These are phyloP conservation scores for Rhododendron kiyosumense DNA, from an alignment of 148 eudicot species.

Conservation along the genomic window DNA sequence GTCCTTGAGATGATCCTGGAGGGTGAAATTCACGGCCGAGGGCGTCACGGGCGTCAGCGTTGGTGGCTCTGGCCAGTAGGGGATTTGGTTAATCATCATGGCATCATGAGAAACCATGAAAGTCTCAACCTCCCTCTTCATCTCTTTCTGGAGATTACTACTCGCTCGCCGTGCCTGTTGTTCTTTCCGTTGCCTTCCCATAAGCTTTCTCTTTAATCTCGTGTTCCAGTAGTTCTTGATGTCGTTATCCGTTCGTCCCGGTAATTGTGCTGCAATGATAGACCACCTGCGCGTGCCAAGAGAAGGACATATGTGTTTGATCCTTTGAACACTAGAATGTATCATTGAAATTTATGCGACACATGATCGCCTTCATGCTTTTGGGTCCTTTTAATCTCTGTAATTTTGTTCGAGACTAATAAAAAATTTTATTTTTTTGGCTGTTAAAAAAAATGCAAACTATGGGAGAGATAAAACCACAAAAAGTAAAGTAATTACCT, in stretches of 20 bases:
- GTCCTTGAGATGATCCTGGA: neutral
- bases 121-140: constrained; percentile 25
- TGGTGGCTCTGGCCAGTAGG: constrained; percentile 33
- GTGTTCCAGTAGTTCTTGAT: constrained; percentile 78
- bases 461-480: neutral
- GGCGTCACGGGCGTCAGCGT: constrained; percentile 9
- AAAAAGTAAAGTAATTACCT: constrained; percentile 23
- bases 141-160: constrained; percentile 30
- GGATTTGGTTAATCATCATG: constrained; percentile 17
- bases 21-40: constrained; percentile 3
- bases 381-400: neutral
- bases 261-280: constrained; percentile 61
- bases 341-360: neutral
- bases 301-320: neutral
- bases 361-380: too few relatives aligned
- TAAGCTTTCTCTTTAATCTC: constrained; percentile 56
- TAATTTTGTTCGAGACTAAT: too few relatives aligned
- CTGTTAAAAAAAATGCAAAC: too few relatives aligned
- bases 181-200: constrained; percentile 48
- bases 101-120: constrained; percentile 19
- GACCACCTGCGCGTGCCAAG: constrained; percentile 52
- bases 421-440: too few relatives aligned
- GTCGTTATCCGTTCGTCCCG: constrained; percentile 67
- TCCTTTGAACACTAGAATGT: neutral
- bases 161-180: constrained; percentile 26